phyloP scores from a whole-genome alignment of 78 protist genomes.

The Bigelowiella natans region DNA sequence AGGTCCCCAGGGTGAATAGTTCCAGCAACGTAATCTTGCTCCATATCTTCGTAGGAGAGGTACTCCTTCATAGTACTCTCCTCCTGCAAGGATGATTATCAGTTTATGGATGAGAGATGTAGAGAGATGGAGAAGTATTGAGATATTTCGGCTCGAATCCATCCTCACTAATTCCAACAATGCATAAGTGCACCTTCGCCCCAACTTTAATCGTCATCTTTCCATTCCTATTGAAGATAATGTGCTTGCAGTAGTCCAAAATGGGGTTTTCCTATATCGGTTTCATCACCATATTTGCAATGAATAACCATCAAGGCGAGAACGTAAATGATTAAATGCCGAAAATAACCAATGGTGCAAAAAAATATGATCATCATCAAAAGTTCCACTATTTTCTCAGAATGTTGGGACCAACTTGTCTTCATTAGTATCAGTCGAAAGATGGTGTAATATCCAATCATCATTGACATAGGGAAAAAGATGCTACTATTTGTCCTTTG shows the following conservation, averaged over 20 bases:
- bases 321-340: too few relatives aligned
- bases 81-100: neutral
- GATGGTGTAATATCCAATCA: slow-evolving; percentile 38
- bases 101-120: neutral
- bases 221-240: slow-evolving; percentile 23
- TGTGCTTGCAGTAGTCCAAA: slow-evolving; percentile 53
- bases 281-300: neutral
- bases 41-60: too few relatives aligned
- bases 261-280: slow-evolving; percentile 44
- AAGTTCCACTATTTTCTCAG: slow-evolving; percentile 36
- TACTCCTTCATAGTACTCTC: neutral
- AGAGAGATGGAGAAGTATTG: neutral
- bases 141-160: neutral
- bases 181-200: too few relatives aligned
- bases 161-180: neutral
- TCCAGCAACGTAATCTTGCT: too few relatives aligned
- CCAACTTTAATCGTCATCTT: neutral
- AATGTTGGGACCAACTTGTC: slow-evolving; percentile 58
- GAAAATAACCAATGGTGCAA: too few relatives aligned
- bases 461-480: neutral
- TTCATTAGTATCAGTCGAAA: slow-evolving; percentile 45
- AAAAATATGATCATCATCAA: too few relatives aligned
- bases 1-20: neutral
- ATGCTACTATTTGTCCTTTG: neutral
- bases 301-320: too few relatives aligned